Evolutionary conservation across 129 eudicot species (phyloP), one percentile per base, ranked within the genome.

Genomic region (Rutidosis leptorrhynchoides): DNA sequence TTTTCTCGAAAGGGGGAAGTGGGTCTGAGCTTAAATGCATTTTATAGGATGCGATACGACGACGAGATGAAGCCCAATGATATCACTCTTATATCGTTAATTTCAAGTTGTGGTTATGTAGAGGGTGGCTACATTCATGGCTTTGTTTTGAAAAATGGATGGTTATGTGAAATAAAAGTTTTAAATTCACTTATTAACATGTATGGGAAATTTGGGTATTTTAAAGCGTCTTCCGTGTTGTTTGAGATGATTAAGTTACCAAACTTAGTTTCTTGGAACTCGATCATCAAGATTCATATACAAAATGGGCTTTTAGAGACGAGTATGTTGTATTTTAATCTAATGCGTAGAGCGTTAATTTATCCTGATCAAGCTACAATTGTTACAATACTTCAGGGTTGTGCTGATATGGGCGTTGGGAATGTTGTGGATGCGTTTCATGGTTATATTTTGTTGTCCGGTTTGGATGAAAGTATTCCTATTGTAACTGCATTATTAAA

Each of bases 211-310:
- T 37, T 37, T 69, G 82, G 86, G 15, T 49, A 3, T 25, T 55
- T 68, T 48, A 49, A 60, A 2, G 5, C 26, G 28, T 77, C 85
- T 28, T 61, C 45, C 58, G 7, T 0, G 24, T 17, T 84, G 71
- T 80, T 84, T 72, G 37, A 71, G 52, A 65, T 40, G 3, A 77
- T 80, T 58, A 15, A 14, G 46, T 54, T 29, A 35, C 83, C 70
- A 4, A 84, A 42, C 65, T 61, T 84, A 37, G 89, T 84, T 19
- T 77, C 89, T 0, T 84, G 88, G 83, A 83, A 83, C 77, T 77
- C 83, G 23, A 68, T 83, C 22, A 30, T 83, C 7, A 81, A 62
- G 37, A 57, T 80, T 43, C 33, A 68, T 77, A 71, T 69, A 37
- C 80, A 66, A 22, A 73, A 17, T 46, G 78, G 81, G 26, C 10